A percentile compares a stretch with the other conserved stretches of the same genome.
These are phyloP conservation scores for Quercus glauca DNA, from an alignment of 306 rosid species.

Conservation along the genomic window DNA sequence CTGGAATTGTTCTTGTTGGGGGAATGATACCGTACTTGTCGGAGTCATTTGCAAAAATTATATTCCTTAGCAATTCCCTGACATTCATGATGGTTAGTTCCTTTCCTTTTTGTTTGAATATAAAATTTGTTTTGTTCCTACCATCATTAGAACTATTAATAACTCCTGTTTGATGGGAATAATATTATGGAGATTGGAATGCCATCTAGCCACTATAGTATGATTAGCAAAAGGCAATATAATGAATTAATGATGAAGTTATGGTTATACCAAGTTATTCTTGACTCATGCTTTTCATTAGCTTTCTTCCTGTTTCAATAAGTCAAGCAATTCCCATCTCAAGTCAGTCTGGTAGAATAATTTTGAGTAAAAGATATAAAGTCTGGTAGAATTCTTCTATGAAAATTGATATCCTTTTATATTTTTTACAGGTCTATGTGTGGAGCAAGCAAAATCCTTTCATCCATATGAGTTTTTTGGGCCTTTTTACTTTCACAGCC, in stretches of 20 bases:
- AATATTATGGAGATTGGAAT: background rate
- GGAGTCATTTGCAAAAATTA: slow-evolving; percentile 78
- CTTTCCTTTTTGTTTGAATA: background rate
- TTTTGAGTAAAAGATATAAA: no score
- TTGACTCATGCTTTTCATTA: slow-evolving; percentile 1
- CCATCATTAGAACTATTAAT: background rate
- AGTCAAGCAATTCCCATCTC: background rate
- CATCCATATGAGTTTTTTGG: slow-evolving; percentile 95
- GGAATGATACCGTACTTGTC: slow-evolving; percentile 95
- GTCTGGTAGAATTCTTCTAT: slow-evolving; percentile 1
- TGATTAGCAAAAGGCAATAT: background rate
- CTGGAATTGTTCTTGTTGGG: slow-evolving; percentile 88
- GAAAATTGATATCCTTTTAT: slow-evolving; percentile 7
- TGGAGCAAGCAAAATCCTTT: slow-evolving; percentile 99
- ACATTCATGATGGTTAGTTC: slow-evolving; percentile 91
- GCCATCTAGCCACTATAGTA: background rate
- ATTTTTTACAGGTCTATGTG: slow-evolving; percentile 73
- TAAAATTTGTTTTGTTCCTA: background rate
- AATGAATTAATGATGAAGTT: background rate
- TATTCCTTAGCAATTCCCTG: slow-evolving; percentile 92
- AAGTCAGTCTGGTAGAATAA: background rate
- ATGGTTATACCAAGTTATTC: background rate
- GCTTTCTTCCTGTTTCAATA: background rate
- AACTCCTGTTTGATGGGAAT: background rate
- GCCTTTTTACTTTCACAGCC: slow-evolving; percentile 90